Evolutionary conservation across 495 filamentous ascomycete species (phyloP).

Genomic region (Hyaloscypha variabilis): DNA sequence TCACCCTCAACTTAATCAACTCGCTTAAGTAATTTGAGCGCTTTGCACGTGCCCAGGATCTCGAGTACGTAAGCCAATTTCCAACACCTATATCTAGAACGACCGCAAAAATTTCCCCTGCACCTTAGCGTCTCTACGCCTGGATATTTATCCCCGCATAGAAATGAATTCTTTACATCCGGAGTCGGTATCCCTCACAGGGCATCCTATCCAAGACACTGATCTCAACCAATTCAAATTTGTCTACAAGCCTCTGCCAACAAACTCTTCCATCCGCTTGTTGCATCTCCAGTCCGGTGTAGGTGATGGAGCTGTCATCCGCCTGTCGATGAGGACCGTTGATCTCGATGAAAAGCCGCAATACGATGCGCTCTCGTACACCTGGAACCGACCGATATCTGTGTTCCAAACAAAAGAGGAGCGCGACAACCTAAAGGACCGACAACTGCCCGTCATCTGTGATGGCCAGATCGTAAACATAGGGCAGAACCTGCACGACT

Average conservation of each 20-base stretch:
- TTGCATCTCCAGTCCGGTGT: background rate
- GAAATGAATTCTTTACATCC: background rate
- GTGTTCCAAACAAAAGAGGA: background rate
- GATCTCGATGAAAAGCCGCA: background rate
- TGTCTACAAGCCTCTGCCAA: background rate
- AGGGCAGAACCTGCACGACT: background rate
- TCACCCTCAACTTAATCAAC: too few species aligned
- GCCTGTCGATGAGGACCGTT: background rate
- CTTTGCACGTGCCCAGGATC: too few species aligned
- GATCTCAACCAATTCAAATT: background rate
- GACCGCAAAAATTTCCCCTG: background rate
- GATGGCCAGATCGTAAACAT: background rate
- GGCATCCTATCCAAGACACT: background rate
- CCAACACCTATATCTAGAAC: background rate
- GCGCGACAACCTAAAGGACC: background rate
- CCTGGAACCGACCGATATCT: conserved; percentile 1
- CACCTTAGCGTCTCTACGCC: background rate
- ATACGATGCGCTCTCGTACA: conserved; percentile 1
- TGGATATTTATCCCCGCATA: background rate
- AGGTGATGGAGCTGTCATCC: background rate
- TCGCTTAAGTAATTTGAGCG: too few species aligned
- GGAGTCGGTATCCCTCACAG: background rate
- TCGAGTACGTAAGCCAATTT: background rate
- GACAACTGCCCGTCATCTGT: background rate
- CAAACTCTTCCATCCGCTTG: background rate